Conservation (phyloP, 1,284 basidiomycete genomes). For the Sporisorium graminicola region DNA sequence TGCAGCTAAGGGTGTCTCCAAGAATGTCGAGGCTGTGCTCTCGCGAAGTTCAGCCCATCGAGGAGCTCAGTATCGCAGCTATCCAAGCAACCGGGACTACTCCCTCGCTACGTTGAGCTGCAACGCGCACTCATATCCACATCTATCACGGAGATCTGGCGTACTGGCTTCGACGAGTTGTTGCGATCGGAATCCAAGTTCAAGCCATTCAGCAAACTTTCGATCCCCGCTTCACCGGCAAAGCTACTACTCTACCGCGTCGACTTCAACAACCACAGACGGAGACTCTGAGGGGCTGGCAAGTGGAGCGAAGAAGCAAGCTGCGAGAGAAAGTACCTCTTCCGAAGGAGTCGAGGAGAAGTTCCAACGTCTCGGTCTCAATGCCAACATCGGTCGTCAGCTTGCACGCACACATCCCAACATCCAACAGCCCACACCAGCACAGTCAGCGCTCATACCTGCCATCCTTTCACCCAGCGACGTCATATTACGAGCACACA, state of each 20-base stretch:
- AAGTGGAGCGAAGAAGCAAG: neutral
- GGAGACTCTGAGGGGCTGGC: neutral
- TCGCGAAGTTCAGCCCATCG: neutral
- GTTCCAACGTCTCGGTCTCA: conserved; percentile 49
- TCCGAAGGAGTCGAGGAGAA: conserved; percentile 30
- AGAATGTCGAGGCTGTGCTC: conserved; percentile 13
- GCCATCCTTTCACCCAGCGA: conserved; percentile 58
- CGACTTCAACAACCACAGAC: neutral
- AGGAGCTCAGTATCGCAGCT: neutral
- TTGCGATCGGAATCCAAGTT: neutral
- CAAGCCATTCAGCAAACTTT: neutral
- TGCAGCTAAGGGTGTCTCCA: conserved; percentile 18
- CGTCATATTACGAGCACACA: conserved; percentile 65
- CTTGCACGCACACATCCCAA: conserved; percentile 49
- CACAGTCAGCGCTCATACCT: conserved; percentile 61
- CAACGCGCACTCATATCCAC: neutral
- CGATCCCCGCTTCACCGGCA: neutral
- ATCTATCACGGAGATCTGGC: too few species aligned
- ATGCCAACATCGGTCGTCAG: conserved; percentile 53
- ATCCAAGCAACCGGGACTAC: neutral
- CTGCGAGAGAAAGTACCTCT: neutral
- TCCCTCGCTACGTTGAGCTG: neutral
- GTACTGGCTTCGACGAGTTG: neutral
- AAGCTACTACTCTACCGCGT: conserved; percentile 9
- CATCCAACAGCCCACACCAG: conserved; percentile 57